Evolutionary conservation across 768 basidiomycete species (phyloP).

Genomic region (Mycena galopus): DNA sequence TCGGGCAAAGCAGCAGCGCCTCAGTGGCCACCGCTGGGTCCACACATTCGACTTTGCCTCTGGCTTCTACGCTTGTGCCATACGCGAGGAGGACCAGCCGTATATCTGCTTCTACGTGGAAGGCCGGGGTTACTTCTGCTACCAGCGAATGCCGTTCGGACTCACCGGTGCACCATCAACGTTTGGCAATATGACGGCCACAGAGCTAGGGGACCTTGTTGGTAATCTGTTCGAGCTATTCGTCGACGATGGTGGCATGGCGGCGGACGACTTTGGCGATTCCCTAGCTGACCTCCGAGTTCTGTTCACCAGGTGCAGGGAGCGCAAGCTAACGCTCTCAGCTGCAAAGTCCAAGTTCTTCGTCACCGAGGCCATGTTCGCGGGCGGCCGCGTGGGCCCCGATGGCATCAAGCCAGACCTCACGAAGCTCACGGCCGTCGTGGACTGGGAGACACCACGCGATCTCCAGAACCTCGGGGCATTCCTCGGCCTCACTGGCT

Average conservation of each 20-base stretch:
- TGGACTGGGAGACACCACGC: conserved; percentile 45
- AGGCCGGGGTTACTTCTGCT: conserved; percentile 52
- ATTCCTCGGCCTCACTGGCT: conserved; percentile 37
- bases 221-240: conserved; percentile 29
- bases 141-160: conserved; percentile 54
- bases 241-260: conserved; percentile 31
- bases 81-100: conserved; percentile 39
- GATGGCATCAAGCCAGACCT: conserved; percentile 52
- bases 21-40: conserved; percentile 52
- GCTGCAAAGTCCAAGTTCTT: conserved; percentile 45
- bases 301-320: conserved; percentile 41
- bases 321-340: conserved; percentile 28
- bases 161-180: conserved; percentile 53
- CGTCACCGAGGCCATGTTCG: conserved; percentile 50
- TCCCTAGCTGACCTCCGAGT: not conserved
- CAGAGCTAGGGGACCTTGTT: conserved; percentile 41
- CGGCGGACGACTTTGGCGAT: conserved; percentile 19
- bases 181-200: conserved; percentile 48
- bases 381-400: conserved; percentile 47
- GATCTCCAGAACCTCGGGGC: conserved; percentile 28
- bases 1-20: conserved; percentile 48
- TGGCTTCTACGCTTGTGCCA: conserved; percentile 48
- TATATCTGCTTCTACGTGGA: conserved; percentile 53
- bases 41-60: conserved; percentile 52
- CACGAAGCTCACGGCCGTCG: conserved; percentile 52